Evolutionary conservation across 345 rosid genomes (phyloP).

Genomic region (Citrus reticulata): DNA sequence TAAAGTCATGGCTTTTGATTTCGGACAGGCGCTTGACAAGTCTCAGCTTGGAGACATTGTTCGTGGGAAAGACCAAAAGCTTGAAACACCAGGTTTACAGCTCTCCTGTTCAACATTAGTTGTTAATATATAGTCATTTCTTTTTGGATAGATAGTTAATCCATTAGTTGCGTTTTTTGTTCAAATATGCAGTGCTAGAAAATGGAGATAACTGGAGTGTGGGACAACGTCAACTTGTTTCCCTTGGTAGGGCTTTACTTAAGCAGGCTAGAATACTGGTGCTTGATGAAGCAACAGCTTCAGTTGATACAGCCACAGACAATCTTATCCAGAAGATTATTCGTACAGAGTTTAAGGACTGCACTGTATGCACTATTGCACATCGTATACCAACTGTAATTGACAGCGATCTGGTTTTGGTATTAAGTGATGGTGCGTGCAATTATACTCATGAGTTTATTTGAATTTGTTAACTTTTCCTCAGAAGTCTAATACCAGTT

Average conservation of each 20-base stretch:
- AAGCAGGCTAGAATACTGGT: slow-evolving; percentile 92
- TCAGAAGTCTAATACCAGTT: background rate
- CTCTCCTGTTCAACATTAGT: slow-evolving; percentile 1
- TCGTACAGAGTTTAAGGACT: slow-evolving; percentile 82
- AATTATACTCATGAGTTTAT: background rate
- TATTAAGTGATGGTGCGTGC: slow-evolving; percentile 84
- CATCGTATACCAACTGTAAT: slow-evolving; percentile 98
- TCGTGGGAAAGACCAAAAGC: slow-evolving; percentile 80
- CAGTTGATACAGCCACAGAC: slow-evolving; percentile 97
- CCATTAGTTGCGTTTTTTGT: slow-evolving; percentile 14
- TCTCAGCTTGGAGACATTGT: slow-evolving; percentile 90
- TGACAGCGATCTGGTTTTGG: slow-evolving; percentile 95
- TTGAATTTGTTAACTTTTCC: background rate
- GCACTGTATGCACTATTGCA: slow-evolving; percentile 97
- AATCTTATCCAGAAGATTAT: slow-evolving; percentile 94
- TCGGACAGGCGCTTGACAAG: slow-evolving; percentile 83
- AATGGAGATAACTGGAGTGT: slow-evolving; percentile 99
- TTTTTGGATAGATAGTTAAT: background rate
- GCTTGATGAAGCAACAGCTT: slow-evolving; percentile 98
- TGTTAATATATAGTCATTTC: background rate
- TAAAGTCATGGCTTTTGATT: background rate
- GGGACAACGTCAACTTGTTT: slow-evolving; percentile 94
- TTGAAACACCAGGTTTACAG: slow-evolving; percentile 76
- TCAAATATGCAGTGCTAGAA: slow-evolving; percentile 60
- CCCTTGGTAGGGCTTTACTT: slow-evolving; percentile 88